These are phyloP conservation scores for Tremella mesenterica DNA, from an alignment of 768 basidiomycete genomes.

Conservation along the genomic window DNA sequence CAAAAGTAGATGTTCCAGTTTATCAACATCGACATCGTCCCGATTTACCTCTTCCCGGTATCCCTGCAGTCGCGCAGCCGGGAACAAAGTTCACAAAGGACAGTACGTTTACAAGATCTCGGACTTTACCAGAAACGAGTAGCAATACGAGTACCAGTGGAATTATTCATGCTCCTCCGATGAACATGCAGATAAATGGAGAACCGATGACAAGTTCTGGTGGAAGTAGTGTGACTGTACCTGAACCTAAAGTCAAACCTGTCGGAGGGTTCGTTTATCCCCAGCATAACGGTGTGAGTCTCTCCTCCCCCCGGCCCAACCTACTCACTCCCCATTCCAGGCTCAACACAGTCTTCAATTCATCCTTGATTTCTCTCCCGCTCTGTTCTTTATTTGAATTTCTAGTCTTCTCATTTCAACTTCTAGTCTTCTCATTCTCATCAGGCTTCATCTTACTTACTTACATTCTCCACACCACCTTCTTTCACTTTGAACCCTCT, in stretches of 20 bases:
- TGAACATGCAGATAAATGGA: not conserved
- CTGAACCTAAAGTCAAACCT: not conserved
- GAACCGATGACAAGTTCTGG: not conserved
- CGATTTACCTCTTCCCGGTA: constrained; percentile 4
- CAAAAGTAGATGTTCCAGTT: not conserved
- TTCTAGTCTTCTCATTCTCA: too few relatives aligned
- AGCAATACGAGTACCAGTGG: not conserved
- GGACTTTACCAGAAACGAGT: not conserved
- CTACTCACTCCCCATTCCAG: too few relatives aligned
- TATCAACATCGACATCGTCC: constrained; percentile 37
- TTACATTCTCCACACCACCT: too few relatives aligned
- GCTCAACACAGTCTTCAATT: too few relatives aligned
- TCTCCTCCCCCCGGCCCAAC: too few relatives aligned
- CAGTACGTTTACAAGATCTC: not conserved
- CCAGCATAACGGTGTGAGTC: too few relatives aligned
- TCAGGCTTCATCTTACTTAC: too few relatives aligned
- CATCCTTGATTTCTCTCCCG: not conserved
- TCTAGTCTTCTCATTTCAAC: too few relatives aligned
- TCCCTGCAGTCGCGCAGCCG: not conserved
- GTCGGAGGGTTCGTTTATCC: not conserved
- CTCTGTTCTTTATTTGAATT: too few relatives aligned
- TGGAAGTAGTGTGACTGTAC: constrained; percentile 1
- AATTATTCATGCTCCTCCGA: too few relatives aligned
- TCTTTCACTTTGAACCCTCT: too few relatives aligned
- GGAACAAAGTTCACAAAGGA: not conserved